These are phyloP conservation scores for Penicillium herquei DNA, from an alignment of 495 filamentous ascomycete species.

Conservation along the genomic window DNA sequence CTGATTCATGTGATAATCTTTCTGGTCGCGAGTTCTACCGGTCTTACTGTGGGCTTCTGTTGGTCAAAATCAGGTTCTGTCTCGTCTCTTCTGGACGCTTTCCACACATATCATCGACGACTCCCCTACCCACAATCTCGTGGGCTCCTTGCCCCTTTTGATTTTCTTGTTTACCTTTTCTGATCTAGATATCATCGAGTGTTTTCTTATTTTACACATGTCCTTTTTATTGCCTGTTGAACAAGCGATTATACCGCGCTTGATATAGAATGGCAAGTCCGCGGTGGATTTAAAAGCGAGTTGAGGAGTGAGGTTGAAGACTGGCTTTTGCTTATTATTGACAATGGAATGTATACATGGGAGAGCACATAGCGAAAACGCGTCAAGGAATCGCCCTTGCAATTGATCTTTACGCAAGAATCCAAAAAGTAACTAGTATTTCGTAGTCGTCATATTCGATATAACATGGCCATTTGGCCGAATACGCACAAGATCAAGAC, in stretches of 20 bases:
- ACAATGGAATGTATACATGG: conserved; percentile 16
- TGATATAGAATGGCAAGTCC: conserved; percentile 17
- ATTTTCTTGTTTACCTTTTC: conserved; percentile 61
- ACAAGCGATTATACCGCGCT: conserved; percentile 59
- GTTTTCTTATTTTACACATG: conserved; percentile 21
- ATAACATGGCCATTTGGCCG: background rate
- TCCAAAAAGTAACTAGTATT: background rate
- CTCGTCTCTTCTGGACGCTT: conserved; percentile 6
- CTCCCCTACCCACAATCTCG: conserved; percentile 9
- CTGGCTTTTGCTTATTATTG: conserved; percentile 12
- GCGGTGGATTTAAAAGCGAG: conserved; percentile 20
- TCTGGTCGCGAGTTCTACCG: conserved; percentile 4
- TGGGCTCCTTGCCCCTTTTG: conserved; percentile 29
- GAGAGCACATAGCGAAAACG: conserved; percentile 19
- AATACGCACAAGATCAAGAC: conserved; percentile 7
- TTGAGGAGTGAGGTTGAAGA: conserved; percentile 17
- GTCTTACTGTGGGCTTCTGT: conserved; percentile 1
- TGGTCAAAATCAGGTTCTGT: conserved; percentile 6
- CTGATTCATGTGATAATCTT: background rate
- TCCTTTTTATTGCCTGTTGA: conserved; percentile 58
- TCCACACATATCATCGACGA: conserved; percentile 22
- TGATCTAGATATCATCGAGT: conserved; percentile 66
- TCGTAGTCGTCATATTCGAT: conserved; percentile 1
- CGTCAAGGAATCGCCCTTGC: conserved; percentile 2
- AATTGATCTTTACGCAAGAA: background rate